A percentile compares a stretch with the other conserved stretches of the same genome.
These are phyloP conservation scores for Rhizodiscina lignyota DNA, from an alignment of 495 filamentous ascomycete species.

Conservation along the genomic window DNA sequence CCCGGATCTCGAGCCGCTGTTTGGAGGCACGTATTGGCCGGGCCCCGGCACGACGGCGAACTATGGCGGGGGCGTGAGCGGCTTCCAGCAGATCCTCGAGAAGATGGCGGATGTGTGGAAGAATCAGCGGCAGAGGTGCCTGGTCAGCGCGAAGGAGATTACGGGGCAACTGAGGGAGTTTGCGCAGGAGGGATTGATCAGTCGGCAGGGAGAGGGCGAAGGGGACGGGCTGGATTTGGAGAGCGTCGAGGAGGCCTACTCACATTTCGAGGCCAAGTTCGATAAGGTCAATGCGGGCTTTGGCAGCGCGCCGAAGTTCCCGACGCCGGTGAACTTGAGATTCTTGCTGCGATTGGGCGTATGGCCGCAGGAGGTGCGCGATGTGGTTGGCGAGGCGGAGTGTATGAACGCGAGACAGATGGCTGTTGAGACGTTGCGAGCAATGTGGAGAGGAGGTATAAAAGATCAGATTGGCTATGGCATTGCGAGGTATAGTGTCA, in stretches of 20 bases:
- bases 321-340: constrained; percentile 68
- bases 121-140: constrained; percentile 64
- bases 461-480: constrained; percentile 87
- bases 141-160: constrained; percentile 68
- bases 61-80: neutral
- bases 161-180: constrained; percentile 68
- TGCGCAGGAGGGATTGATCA: constrained; percentile 68
- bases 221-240: constrained; percentile 66
- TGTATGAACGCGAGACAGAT: constrained; percentile 60
- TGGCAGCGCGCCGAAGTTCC: constrained; percentile 69
- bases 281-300: constrained; percentile 72
- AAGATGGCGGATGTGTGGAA: constrained; percentile 73
- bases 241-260: constrained; percentile 75
- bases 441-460: constrained; percentile 75
- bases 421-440: constrained; percentile 64
- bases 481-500: constrained; percentile 82
- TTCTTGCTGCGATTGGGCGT: constrained; percentile 65
- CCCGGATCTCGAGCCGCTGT: constrained; percentile 80
- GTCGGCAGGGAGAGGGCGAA: constrained; percentile 29
- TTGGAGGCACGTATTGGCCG: constrained; percentile 95
- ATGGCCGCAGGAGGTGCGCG: constrained; percentile 55
- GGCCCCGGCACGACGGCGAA: constrained; percentile 41
- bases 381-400: constrained; percentile 74
- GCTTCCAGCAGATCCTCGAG: constrained; percentile 63
- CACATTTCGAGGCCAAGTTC: constrained; percentile 61